Percentiles rank a stretch among this genome's conserved stretches.
These are phyloP conservation scores for Tremella mesenterica DNA, from an alignment of 768 basidiomycete genomes.

Conservation along the genomic window DNA sequence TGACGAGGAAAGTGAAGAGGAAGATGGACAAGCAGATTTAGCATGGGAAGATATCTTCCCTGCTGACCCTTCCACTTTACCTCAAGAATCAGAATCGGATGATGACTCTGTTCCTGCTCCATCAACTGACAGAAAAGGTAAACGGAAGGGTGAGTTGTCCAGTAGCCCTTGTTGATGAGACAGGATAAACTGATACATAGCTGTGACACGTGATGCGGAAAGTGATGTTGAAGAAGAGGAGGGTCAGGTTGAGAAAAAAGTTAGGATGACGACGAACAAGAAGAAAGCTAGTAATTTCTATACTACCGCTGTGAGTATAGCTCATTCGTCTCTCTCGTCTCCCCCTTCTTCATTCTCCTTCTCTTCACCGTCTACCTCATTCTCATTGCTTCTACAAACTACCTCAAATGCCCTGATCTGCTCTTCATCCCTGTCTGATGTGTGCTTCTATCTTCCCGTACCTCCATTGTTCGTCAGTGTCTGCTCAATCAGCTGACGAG, in stretches of 20 bases:
- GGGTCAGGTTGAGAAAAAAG: constrained; percentile 52
- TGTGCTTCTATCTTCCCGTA: too few species aligned
- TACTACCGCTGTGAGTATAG: constrained; percentile 50
- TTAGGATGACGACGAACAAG: constrained; percentile 94
- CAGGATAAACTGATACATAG: constrained; percentile 3
- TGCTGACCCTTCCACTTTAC: constrained; percentile 45
- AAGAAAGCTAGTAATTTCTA: constrained; percentile 87
- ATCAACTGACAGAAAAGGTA: not conserved
- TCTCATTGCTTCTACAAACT: not conserved
- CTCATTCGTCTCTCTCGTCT: not conserved
- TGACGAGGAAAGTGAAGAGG: constrained; percentile 16
- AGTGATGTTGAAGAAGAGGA: constrained; percentile 38
- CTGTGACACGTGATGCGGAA: constrained; percentile 31
- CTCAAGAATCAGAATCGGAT: too few species aligned
- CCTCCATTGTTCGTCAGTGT: too few species aligned
- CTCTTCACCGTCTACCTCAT: not conserved
- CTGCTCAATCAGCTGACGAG: too few species aligned
- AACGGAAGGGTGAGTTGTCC: constrained; percentile 6
- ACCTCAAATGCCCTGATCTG: too few species aligned
- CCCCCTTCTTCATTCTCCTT: not conserved
- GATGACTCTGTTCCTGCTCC: constrained; percentile 31
- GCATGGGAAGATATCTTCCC: constrained; percentile 81
- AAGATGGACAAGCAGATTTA: constrained; percentile 46
- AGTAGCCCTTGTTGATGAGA: constrained; percentile 17
- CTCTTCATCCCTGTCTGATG: too few species aligned